Conservation (phyloP, 495 filamentous ascomycete species). For the Podospora tetraspora region DNA sequence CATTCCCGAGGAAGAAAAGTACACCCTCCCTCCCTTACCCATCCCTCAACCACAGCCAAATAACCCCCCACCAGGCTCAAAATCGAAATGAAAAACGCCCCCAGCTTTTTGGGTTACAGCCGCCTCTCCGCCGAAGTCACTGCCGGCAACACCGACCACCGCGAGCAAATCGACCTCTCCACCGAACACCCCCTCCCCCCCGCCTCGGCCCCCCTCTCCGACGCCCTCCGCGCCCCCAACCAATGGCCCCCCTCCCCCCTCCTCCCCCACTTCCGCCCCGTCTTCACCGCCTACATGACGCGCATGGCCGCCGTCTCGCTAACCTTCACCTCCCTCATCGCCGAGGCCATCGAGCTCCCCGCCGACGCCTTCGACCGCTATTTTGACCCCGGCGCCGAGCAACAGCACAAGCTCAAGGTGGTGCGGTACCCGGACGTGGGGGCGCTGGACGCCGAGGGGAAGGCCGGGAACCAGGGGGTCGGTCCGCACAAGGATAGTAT, state of each 20-base stretch:
- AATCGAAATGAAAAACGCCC: slow-evolving; percentile 86
- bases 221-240: slow-evolving; percentile 78
- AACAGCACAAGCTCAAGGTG: slow-evolving; percentile 90
- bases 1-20: slow-evolving; percentile 74
- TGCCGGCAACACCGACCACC: slow-evolving; percentile 55
- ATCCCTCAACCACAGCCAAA: not conserved
- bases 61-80: slow-evolving; percentile 51
- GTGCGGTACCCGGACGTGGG: slow-evolving; percentile 75
- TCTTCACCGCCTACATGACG: slow-evolving; percentile 68
- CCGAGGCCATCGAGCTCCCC: slow-evolving; percentile 77
- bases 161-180: slow-evolving; percentile 89
- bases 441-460: slow-evolving; percentile 42
- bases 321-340: slow-evolving; percentile 77
- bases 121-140: slow-evolving; percentile 59
- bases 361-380: slow-evolving; percentile 71
- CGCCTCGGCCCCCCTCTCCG: slow-evolving; percentile 59
- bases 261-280: slow-evolving; percentile 66
- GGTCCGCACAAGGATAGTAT: slow-evolving; percentile 94
- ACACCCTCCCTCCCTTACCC: slow-evolving; percentile 5
- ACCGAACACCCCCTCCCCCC: slow-evolving; percentile 64
- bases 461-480: slow-evolving; percentile 60
- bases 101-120: slow-evolving; percentile 58
- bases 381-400: slow-evolving; percentile 58
- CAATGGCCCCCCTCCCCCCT: slow-evolving; percentile 73
- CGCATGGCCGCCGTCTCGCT: slow-evolving; percentile 65